phyloP scores from a whole-genome alignment of 2,329 filamentous ascomycete species.

The Colletotrichum cuscutae region DNA sequence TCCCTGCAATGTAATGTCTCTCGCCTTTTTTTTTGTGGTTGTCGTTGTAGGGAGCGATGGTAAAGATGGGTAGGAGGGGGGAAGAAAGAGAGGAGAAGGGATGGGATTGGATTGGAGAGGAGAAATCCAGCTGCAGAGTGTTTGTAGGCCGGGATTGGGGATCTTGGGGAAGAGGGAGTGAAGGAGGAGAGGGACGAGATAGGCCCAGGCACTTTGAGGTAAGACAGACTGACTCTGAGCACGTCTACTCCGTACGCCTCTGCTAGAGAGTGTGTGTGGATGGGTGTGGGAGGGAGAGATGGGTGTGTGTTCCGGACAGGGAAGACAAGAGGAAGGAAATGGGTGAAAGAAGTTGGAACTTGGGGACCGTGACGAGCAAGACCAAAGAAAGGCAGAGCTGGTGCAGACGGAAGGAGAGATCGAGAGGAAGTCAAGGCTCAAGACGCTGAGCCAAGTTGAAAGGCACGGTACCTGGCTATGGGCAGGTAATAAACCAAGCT shows the following conservation, averaged over 20 bases:
- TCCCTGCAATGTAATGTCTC: conserved; percentile 27
- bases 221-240: conserved; percentile 13
- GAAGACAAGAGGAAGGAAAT: background rate
- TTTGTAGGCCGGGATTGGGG: conserved; percentile 27
- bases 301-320: background rate
- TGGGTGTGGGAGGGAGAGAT: background rate
- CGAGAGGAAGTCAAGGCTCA: conserved; percentile 17
- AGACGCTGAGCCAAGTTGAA: conserved; percentile 1
- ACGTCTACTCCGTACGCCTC: background rate
- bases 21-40: conserved; percentile 6
- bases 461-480: background rate
- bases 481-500: conserved; percentile 15
- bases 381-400: background rate
- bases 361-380: background rate
- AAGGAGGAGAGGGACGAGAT: conserved; percentile 17
- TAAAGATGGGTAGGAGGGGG: background rate
- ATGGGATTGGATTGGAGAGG: conserved; percentile 27
- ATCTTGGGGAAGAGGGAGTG: conserved; percentile 19
- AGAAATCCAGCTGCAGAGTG: conserved; percentile 10
- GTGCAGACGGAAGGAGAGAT: background rate
- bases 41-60: background rate
- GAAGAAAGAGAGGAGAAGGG: conserved; percentile 4
- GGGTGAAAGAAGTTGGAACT: background rate
- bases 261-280: background rate
- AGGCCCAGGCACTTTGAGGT: conserved; percentile 25